Percentiles rank a stretch among this genome's conserved stretches.
Evolutionary conservation across 352 stramenopile species (phyloP).

Genomic region (Globisporangium spinosum): DNA sequence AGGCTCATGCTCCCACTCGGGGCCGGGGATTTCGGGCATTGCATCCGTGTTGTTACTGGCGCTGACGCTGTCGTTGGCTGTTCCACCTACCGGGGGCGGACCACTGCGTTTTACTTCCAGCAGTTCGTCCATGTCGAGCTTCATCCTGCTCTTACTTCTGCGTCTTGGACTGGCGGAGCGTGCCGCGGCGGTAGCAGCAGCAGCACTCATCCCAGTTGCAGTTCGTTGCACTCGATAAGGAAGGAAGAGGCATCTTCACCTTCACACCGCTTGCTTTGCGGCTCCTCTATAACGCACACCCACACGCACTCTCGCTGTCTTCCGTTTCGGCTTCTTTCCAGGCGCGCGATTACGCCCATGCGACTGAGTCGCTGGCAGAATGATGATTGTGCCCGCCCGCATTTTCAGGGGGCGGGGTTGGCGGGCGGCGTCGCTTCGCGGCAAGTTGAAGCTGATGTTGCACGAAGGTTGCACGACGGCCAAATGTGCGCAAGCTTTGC

Average conservation of each 20-base stretch:
- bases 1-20: constrained; percentile 22
- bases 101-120: background rate
- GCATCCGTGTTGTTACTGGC: constrained; percentile 5
- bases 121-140: constrained; percentile 23
- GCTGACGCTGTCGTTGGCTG: background rate
- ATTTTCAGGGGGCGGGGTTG: background rate
- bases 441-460: constrained; percentile 29
- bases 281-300: background rate
- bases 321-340: constrained; percentile 4
- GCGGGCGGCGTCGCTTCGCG: constrained; percentile 19
- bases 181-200: background rate
- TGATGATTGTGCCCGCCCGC: background rate
- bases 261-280: constrained; percentile 18
- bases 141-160: constrained; percentile 17
- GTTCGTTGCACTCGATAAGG: background rate
- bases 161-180: constrained; percentile 19
- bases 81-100: background rate
- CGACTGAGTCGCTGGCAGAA: background rate
- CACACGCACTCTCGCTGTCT: background rate
- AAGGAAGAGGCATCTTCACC: too few species aligned
- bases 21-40: background rate
- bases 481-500: background rate
- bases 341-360: constrained; percentile 1
- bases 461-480: constrained; percentile 32
- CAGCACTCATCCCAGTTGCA: constrained; percentile 3